phyloP scores from a whole-genome alignment of 805 yeast genomes.

The Starmera pachycereana region DNA sequence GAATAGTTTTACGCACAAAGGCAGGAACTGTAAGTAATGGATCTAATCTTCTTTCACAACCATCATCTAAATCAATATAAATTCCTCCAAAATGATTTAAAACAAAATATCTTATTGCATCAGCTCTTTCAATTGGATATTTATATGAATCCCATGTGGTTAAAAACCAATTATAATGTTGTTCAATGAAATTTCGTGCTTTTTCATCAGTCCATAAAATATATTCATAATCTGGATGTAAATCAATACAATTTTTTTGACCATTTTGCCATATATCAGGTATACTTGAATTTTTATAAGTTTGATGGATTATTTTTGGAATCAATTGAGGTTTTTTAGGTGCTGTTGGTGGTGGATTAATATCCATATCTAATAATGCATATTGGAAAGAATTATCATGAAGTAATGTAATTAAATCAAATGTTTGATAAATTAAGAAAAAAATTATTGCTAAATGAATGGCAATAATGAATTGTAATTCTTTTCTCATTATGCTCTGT shows the following conservation, averaged over 20 bases:
- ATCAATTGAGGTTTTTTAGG: constrained; percentile 44
- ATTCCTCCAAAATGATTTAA: constrained; percentile 80
- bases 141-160: constrained; percentile 66
- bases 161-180: constrained; percentile 81
- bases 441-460: constrained; percentile 38
- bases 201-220: constrained; percentile 84
- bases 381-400: constrained; percentile 62
- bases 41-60: constrained; percentile 69
- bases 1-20: constrained; percentile 76
- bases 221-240: constrained; percentile 84
- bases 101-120: constrained; percentile 81
- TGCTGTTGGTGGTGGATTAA: constrained; percentile 40
- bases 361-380: constrained; percentile 51
- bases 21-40: constrained; percentile 77
- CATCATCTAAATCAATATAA: constrained; percentile 85
- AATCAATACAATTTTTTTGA: constrained; percentile 62
- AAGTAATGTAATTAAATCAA: constrained; percentile 64
- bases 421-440: constrained; percentile 46
- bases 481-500: constrained; percentile 42
- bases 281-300: constrained; percentile 68
- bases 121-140: constrained; percentile 83
- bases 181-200: constrained; percentile 68
- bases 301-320: constrained; percentile 90
- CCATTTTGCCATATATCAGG: constrained; percentile 79
- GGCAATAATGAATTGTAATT: constrained; percentile 48